phyloP scores from a whole-genome alignment of 1,284 basidiomycete genomes.

The Fomitopsis pinicola region DNA sequence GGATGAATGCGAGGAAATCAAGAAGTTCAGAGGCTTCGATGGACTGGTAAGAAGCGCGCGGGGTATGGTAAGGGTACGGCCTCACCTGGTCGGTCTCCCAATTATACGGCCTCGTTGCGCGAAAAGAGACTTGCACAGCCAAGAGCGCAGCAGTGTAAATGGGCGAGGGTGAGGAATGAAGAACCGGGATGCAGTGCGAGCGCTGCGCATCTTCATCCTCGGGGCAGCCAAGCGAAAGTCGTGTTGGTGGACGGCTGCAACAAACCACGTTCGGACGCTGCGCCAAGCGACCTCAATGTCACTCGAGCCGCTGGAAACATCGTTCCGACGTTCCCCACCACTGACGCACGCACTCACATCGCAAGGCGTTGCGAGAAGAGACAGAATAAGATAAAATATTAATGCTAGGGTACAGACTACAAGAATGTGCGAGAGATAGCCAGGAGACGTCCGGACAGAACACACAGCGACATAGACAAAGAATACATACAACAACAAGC shows the following conservation, averaged over 20 bases:
- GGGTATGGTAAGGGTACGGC: background rate
- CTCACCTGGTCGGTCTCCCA: background rate
- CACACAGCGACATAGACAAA: slow-evolving; percentile 21
- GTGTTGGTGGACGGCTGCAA: background rate
- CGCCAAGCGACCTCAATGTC: background rate
- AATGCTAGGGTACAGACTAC: slow-evolving; percentile 26
- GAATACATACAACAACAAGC: slow-evolving; percentile 18
- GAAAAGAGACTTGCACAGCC: background rate
- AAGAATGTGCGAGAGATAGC: slow-evolving; percentile 17
- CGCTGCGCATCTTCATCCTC: background rate
- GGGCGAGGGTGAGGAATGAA: background rate
- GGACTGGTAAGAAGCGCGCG: background rate
- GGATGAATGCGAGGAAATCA: background rate
- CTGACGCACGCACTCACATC: too few species aligned
- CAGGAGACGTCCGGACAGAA: slow-evolving; percentile 22
- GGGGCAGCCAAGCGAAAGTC: background rate
- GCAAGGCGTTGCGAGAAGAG: slow-evolving; percentile 7
- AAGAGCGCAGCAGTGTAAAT: background rate
- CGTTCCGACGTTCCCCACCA: too few species aligned
- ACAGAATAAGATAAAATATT: slow-evolving; percentile 20
- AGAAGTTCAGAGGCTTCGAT: background rate
- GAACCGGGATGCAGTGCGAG: background rate
- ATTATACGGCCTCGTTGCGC: background rate
- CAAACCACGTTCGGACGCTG: background rate
- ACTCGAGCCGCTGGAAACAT: background rate